Conservation (phyloP, 148 eudicot genomes). For the Rhododendron mucronatum region DNA sequence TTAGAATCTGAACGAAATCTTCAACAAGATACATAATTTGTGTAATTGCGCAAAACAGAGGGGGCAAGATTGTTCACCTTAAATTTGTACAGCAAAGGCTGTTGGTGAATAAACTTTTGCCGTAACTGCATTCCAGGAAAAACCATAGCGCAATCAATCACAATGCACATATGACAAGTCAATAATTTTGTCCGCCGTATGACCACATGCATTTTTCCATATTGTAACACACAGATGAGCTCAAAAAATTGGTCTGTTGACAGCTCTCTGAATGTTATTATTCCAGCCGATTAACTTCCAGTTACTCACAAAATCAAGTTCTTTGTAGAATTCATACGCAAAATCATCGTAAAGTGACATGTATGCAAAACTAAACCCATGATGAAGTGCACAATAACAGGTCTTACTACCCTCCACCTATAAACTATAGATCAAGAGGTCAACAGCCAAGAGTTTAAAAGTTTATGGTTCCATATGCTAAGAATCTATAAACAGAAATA, state of each 20-base stretch:
- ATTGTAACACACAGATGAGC: neutral
- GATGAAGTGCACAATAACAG: neutral
- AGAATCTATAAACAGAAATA: neutral
- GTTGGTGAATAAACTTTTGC: constrained; percentile 17
- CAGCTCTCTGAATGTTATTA: neutral
- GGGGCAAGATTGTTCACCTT: constrained; percentile 21
- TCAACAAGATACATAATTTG: neutral
- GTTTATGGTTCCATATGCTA: neutral
- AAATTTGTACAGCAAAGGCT: constrained; percentile 22
- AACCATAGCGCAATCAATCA: constrained; percentile 1
- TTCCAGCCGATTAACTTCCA: neutral
- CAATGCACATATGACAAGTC: neutral
- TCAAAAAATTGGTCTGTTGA: neutral
- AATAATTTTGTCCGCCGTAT: neutral
- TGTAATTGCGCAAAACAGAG: neutral
- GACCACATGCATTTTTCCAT: neutral
- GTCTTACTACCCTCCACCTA: neutral
- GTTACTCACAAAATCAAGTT: neutral
- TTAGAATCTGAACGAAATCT: neutral
- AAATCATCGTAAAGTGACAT: neutral
- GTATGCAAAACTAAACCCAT: neutral
- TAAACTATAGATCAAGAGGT: neutral
- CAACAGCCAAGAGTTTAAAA: neutral
- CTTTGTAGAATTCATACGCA: neutral
- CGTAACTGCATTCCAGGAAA: constrained; percentile 28